phyloP scores from a whole-genome alignment of 179 eudicot genomes.

The Pouteria campechiana region DNA sequence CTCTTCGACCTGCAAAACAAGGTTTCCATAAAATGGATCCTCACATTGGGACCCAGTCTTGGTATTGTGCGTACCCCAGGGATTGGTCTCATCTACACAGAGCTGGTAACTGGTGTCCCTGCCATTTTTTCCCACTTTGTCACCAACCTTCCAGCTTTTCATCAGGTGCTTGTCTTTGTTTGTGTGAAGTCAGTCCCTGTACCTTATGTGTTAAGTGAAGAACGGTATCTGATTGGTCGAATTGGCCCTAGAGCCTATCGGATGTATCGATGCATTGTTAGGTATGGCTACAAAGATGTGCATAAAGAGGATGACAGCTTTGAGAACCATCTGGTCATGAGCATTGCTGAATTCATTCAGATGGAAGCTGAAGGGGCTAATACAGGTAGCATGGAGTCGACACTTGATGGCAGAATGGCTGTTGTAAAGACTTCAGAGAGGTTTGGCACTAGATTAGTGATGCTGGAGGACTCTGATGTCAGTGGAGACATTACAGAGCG shows the following conservation, averaged over 20 bases:
- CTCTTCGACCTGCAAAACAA: constrained; percentile 35
- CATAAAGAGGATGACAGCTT: constrained; percentile 28
- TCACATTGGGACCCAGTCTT: constrained; percentile 41
- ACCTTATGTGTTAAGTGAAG: constrained; percentile 32
- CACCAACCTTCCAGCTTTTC: constrained; percentile 48
- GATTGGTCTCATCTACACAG: constrained; percentile 47
- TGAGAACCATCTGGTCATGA: constrained; percentile 34
- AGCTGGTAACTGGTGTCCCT: constrained; percentile 41
- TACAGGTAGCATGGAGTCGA: constrained; percentile 5
- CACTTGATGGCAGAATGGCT: constrained; percentile 30
- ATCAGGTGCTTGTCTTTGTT: constrained; percentile 45
- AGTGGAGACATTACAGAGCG: background rate
- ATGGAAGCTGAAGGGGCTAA: constrained; percentile 35
- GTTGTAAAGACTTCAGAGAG: constrained; percentile 32
- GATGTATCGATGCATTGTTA: constrained; percentile 42
- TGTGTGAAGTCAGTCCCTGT: constrained; percentile 35
- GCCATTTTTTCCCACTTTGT: constrained; percentile 41
- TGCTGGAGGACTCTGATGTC: constrained; percentile 1
- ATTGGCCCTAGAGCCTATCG: constrained; percentile 37
- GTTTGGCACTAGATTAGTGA: constrained; percentile 36
- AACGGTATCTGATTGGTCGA: constrained; percentile 44
- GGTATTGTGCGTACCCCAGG: constrained; percentile 50
- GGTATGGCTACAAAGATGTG: constrained; percentile 48
- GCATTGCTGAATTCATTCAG: constrained; percentile 35
- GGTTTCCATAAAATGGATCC: constrained; percentile 49